Percentiles rank a stretch among this genome's conserved stretches.
These are phyloP conservation scores for Russula abietina DNA, from an alignment of 768 basidiomycete species.

Conservation along the genomic window DNA sequence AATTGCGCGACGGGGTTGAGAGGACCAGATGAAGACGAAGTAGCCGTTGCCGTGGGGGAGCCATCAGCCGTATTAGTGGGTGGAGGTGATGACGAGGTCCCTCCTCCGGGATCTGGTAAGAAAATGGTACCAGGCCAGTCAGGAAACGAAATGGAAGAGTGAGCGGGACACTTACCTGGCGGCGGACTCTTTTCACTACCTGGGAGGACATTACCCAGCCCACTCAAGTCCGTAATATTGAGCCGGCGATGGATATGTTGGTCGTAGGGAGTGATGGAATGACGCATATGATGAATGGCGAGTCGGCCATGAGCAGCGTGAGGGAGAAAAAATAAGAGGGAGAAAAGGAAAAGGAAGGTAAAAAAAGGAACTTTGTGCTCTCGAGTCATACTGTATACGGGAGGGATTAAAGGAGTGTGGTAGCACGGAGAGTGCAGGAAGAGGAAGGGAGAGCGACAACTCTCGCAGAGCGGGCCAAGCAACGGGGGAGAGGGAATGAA, in stretches of 20 bases:
- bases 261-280: background rate
- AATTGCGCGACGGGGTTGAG: background rate
- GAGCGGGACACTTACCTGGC: background rate
- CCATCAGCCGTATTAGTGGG: background rate
- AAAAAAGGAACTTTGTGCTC: background rate
- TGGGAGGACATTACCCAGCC: background rate
- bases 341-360: constrained; percentile 13
- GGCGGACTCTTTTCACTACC: too few species aligned
- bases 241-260: background rate
- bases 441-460: background rate
- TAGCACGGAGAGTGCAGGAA: constrained; percentile 12
- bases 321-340: constrained; percentile 1
- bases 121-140: background rate
- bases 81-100: background rate
- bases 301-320: constrained; percentile 3
- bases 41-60: background rate
- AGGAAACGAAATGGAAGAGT: background rate
- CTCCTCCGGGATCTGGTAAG: background rate
- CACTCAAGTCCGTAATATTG: background rate
- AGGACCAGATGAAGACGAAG: background rate
- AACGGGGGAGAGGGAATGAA: background rate
- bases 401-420: constrained; percentile 17
- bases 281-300: constrained; percentile 6
- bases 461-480: background rate
- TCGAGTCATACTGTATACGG: background rate